Conservation (phyloP, 1,139 yeast genomes). For the Candida dubliniensis region DNA sequence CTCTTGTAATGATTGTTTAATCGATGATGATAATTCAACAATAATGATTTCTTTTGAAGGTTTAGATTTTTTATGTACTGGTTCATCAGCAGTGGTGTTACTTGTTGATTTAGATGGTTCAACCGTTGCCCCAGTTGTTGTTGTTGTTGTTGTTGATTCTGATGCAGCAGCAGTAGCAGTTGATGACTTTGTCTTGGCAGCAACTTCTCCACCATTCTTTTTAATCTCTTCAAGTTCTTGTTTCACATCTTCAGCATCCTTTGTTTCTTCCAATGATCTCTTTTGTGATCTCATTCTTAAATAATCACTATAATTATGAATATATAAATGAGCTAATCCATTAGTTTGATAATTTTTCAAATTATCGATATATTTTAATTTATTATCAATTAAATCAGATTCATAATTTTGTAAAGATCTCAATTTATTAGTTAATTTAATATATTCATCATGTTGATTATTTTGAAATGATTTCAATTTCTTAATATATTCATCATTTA, state of each 20-base stretch:
- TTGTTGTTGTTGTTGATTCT: background rate
- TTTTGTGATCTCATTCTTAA: constrained; percentile 32
- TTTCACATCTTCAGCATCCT: constrained; percentile 30
- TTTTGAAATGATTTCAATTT: constrained; percentile 17
- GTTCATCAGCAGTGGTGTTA: background rate
- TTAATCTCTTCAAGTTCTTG: constrained; percentile 20
- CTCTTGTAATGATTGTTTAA: constrained; percentile 22
- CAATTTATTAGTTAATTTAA: constrained; percentile 20
- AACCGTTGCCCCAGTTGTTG: background rate
- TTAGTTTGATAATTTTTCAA: constrained; percentile 19
- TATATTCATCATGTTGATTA: constrained; percentile 22
- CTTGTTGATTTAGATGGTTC: background rate
- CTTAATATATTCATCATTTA: constrained; percentile 22
- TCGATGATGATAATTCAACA: constrained; percentile 17
- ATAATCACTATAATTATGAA: constrained; percentile 39
- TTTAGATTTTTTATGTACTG: constrained; percentile 6
- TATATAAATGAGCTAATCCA: constrained; percentile 22
- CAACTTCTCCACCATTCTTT: background rate
- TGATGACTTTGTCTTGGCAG: background rate
- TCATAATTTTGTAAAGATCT: constrained; percentile 30
- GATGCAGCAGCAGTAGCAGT: background rate
- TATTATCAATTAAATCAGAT: constrained; percentile 34
- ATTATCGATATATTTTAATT: constrained; percentile 36
- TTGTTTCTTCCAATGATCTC: constrained; percentile 34
- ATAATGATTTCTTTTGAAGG: constrained; percentile 8